A percentile compares a stretch with the other conserved stretches of the same genome.
These are phyloP conservation scores for Cicer arietinum DNA, from an alignment of 306 rosid species.

Conservation along the genomic window DNA sequence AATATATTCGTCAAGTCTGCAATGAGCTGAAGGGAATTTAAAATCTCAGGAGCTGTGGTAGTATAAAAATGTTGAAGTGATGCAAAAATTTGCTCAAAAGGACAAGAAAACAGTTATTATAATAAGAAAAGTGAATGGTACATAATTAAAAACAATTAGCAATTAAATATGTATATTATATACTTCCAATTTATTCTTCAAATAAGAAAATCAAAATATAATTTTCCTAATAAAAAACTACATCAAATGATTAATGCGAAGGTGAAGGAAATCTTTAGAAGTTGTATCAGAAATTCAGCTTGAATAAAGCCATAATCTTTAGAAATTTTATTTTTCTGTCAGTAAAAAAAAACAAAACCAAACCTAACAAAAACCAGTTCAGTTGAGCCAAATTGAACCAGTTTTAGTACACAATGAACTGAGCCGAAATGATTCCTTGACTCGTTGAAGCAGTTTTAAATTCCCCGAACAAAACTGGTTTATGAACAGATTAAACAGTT, in stretches of 20 bases:
- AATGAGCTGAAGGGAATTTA: slow-evolving; percentile 21
- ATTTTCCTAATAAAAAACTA: neutral
- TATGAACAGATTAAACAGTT: neutral
- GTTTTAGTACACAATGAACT: neutral
- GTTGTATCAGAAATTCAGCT: slow-evolving; percentile 36
- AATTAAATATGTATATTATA: neutral
- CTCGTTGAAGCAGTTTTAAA: neutral
- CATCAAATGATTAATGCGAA: neutral
- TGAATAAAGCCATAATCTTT: slow-evolving; percentile 41
- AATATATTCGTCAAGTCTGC: neutral
- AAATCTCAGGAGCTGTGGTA: neutral
- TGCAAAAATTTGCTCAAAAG: neutral
- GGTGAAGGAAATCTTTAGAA: slow-evolving; percentile 15
- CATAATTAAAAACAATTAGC: neutral
- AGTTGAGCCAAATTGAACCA: neutral
- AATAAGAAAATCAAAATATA: neutral
- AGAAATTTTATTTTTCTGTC: no score
- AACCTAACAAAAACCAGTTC: neutral
- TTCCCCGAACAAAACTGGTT: neutral
- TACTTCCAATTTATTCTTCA: neutral
- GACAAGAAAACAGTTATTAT: neutral
- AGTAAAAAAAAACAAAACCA: neutral
- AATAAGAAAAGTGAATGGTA: neutral
- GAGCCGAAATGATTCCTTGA: neutral
- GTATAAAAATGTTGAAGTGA: neutral